Percentiles rank a stretch among this genome's conserved stretches.
These are phyloP conservation scores for Podaxis pistillaris DNA, from an alignment of 768 basidiomycete species.

Conservation along the genomic window DNA sequence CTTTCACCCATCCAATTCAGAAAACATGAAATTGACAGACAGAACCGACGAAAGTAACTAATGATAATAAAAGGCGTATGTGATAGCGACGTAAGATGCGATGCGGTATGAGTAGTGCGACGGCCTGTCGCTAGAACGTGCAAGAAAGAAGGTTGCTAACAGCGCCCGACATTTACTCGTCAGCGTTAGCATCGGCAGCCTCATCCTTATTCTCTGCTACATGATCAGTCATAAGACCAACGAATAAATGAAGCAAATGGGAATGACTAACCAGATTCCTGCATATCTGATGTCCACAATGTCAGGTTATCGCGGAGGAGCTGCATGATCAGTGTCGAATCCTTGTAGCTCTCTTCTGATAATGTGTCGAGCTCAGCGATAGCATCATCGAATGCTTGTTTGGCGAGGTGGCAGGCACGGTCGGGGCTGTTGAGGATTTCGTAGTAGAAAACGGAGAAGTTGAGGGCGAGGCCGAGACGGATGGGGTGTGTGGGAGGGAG, in stretches of 20 bases:
- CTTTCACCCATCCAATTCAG: conserved; percentile 12
- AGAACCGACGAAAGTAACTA: conserved; percentile 9
- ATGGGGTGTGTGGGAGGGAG: conserved; percentile 96
- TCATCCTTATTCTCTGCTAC: conserved; percentile 71
- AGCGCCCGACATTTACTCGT: conserved; percentile 49
- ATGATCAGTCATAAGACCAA: conserved; percentile 15
- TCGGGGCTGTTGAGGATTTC: conserved; percentile 99
- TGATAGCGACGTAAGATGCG: conserved; percentile 13
- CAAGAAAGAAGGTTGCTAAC: not conserved
- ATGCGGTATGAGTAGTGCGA: conserved; percentile 12
- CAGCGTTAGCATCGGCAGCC: conserved; percentile 54
- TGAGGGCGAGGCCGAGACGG: conserved; percentile 96
- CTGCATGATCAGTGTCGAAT: conserved; percentile 97
- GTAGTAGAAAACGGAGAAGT: conserved; percentile 99
- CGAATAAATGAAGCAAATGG: not conserved
- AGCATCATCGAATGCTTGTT: conserved; percentile 98
- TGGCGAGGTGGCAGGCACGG: conserved; percentile 97
- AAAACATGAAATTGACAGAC: conserved; percentile 10
- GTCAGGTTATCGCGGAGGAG: conserved; percentile 96
- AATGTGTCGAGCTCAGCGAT: conserved; percentile 99
- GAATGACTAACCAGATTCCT: conserved; percentile 70
- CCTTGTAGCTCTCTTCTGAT: conserved; percentile 99
- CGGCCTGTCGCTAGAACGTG: conserved; percentile 1
- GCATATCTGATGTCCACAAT: conserved; percentile 98
- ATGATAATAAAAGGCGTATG: conserved; percentile 12